Evolutionary conservation across 805 yeast genomes (phyloP), one percentile per base, ranked within the genome.

Genomic region (Candida sphagnicola): DNA sequence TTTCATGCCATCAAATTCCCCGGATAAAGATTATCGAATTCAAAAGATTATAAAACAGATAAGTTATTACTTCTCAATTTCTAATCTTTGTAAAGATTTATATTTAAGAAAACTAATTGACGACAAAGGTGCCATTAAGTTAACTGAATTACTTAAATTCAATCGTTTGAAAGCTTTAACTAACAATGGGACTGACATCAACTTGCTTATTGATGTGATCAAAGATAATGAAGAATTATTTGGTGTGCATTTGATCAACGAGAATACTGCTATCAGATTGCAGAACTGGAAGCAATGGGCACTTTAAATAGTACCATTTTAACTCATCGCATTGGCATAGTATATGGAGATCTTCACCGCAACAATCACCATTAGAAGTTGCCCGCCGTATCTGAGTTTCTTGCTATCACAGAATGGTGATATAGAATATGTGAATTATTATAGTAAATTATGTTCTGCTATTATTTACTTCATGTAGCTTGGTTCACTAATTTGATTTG

Each of bases 51-150:
- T 30, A 34, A 33, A 40, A n/a, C 57, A 53, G 42, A 29, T 54
- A 11, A 40, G 37, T 8, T 51, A 53, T 34, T 55, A 54, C 40
- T 52, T 56, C 26, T 54, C 59, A 8, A 41, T 48, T 2, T 48
- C 51, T 24, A 56, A 56, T 38, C 39, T 56, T 19, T 35, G 51
- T 38, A 51, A 49, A 40, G 61, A 56, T 38, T 31, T 28, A 23
- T 46, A 51, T 32, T 47, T 56, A 18, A 37, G 57, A 18, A 41
- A 46, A 1, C 37, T 53, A 28, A 46, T 56, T 34, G 35, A 44
- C 39, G 16, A 17, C 2, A 40, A 45, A 31, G 61, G 61, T 2
- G 38, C 43, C 2, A 47, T 56, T 14, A 26, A 35, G n/a, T 23
- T 56, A 14, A 8, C 26, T 8, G 45, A 42, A 31, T 37, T 56